These are phyloP conservation scores for Salix brachista DNA, from an alignment of 345 rosid species.

Conservation along the genomic window DNA sequence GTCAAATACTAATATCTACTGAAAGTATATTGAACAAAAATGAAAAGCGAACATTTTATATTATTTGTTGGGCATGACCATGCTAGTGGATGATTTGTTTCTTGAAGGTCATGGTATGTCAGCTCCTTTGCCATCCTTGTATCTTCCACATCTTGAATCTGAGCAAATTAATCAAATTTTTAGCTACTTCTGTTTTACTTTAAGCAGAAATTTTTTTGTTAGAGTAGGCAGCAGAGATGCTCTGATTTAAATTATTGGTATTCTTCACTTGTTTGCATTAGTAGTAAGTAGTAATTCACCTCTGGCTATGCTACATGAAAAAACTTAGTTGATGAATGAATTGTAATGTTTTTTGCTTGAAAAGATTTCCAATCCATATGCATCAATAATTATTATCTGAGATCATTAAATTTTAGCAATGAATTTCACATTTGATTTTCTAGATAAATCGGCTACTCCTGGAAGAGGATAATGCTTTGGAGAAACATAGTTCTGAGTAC, in stretches of 20 bases:
- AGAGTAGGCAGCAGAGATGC: conserved; percentile 6
- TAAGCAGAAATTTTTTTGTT: background rate
- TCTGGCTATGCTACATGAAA: background rate
- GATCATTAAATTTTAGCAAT: background rate
- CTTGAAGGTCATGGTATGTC: background rate
- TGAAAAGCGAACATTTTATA: background rate
- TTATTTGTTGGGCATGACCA: background rate
- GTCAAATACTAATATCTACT: background rate
- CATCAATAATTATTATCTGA: background rate
- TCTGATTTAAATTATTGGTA: background rate
- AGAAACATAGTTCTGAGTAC: conserved; percentile 74
- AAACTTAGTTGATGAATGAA: conserved; percentile 3
- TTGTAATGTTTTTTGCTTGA: background rate
- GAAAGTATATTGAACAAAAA: background rate
- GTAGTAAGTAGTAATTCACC: background rate
- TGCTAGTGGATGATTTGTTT: background rate
- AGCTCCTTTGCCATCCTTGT: background rate
- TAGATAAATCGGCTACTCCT: conserved; percentile 89
- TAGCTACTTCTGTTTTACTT: background rate
- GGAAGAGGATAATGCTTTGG: conserved; percentile 88
- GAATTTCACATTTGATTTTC: conserved; percentile 1
- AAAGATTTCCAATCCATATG: background rate
- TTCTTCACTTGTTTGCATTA: background rate
- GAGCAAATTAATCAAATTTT: background rate
- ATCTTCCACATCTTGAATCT: background rate